Evolutionary conservation across 805 yeast genomes (phyloP).

Genomic region (Grigorovia jiainica): DNA sequence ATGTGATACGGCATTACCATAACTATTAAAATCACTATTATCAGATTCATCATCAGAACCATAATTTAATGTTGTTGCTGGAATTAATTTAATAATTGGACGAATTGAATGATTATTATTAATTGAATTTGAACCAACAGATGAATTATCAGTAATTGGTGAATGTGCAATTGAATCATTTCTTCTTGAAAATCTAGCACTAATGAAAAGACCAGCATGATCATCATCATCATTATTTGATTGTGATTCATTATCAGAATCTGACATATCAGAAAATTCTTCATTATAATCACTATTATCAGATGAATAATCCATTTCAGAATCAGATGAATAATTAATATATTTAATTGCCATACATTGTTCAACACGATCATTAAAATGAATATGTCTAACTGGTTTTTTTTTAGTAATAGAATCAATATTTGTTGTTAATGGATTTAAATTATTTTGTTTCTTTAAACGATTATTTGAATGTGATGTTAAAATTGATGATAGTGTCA

Average conservation of each 20-base stretch:
- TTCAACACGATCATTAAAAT: slow-evolving; percentile 87
- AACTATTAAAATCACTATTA: slow-evolving; percentile 30
- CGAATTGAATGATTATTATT: slow-evolving; percentile 7
- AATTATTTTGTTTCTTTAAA: neutral
- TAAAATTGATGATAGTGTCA: slow-evolving; percentile 9
- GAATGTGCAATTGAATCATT: slow-evolving; percentile 19
- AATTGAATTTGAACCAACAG: slow-evolving; percentile 13
- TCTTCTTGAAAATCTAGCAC: slow-evolving; percentile 25
- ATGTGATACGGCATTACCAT: slow-evolving; percentile 52
- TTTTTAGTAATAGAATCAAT: neutral
- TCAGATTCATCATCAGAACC: slow-evolving; percentile 54
- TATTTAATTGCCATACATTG: slow-evolving; percentile 74
- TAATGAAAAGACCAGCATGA: slow-evolving; percentile 27
- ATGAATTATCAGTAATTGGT: slow-evolving; percentile 20
- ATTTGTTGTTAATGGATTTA: neutral
- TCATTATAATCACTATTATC: slow-evolving; percentile 5
- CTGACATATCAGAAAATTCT: slow-evolving; percentile 1
- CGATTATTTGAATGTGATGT: slow-evolving; percentile 8
- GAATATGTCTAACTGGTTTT: slow-evolving; percentile 51
- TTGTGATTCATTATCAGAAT: slow-evolving; percentile 8
- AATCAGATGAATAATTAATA: slow-evolving; percentile 19
- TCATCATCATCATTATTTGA: slow-evolving; percentile 24
- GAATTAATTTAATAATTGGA: slow-evolving; percentile 67
- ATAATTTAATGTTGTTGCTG: slow-evolving; percentile 77
- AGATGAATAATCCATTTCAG: slow-evolving; percentile 2